Evolutionary conservation across 768 basidiomycete genomes (phyloP).

Genomic region (Lentinus brumalis): DNA sequence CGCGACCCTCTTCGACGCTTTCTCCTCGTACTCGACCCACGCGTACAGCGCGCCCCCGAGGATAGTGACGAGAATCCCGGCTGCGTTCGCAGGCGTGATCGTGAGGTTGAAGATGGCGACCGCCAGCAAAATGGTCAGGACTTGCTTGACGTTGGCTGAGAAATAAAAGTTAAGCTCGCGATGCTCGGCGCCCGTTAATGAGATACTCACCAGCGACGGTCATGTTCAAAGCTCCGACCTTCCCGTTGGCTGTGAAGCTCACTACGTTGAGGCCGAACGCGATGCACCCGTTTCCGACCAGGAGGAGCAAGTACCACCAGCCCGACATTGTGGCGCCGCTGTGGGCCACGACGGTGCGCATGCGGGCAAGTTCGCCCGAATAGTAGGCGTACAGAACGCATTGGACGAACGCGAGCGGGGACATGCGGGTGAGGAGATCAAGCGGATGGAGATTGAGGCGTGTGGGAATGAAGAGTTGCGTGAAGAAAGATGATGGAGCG

Average conservation of each 20-base stretch:
- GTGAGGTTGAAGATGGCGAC: conserved; percentile 82
- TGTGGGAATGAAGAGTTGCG: conserved; percentile 27
- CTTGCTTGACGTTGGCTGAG: conserved; percentile 91
- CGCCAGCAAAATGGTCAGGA: conserved; percentile 83
- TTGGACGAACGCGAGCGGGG: conserved; percentile 88
- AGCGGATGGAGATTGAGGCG: conserved; percentile 64
- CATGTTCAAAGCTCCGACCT: conserved; percentile 88
- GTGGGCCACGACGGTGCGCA: conserved; percentile 27
- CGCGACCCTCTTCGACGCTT: conserved; percentile 1
- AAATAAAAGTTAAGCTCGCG: background rate
- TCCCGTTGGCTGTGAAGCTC: conserved; percentile 94
- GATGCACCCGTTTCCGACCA: conserved; percentile 79
- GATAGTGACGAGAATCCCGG: conserved; percentile 85
- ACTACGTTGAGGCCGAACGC: conserved; percentile 94
- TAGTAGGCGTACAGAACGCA: conserved; percentile 76
- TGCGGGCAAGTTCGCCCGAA: conserved; percentile 76
- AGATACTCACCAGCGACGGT: conserved; percentile 74
- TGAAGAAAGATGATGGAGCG: conserved; percentile 11
- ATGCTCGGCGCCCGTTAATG: background rate
- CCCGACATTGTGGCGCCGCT: background rate
- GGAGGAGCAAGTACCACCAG: conserved; percentile 43
- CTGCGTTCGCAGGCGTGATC: conserved; percentile 75
- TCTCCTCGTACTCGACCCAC: conserved; percentile 51
- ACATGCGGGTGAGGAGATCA: conserved; percentile 87
- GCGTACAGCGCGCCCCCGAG: conserved; percentile 85